Evolutionary conservation across 1,284 basidiomycete genomes (phyloP).

Genomic region (Leccinum angustisporum): DNA sequence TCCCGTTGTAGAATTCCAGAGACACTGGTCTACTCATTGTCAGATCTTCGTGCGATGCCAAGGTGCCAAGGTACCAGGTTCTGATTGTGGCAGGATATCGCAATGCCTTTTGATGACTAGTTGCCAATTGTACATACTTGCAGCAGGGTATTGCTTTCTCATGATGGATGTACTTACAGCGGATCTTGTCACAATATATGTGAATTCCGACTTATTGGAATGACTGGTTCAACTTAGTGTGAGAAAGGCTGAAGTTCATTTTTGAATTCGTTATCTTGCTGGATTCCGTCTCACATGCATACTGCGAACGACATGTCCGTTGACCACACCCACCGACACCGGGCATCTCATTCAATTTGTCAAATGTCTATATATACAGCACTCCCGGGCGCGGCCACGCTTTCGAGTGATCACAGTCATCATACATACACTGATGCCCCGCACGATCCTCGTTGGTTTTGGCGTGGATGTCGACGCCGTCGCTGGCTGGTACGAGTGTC

Average conservation of each 20-base stretch:
- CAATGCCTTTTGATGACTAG: too few relatives aligned
- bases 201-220: not conserved
- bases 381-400: not conserved
- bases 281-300: not conserved
- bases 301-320: not conserved
- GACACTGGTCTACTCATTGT: too few relatives aligned
- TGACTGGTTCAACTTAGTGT: not conserved
- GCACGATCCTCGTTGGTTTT: slow-evolving; percentile 50
- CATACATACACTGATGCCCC: slow-evolving; percentile 35
- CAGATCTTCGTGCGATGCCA: too few relatives aligned
- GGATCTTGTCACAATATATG: not conserved
- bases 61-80: too few relatives aligned
- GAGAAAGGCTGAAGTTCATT: not conserved
- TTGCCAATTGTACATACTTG: too few relatives aligned
- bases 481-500: slow-evolving; percentile 51
- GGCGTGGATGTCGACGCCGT: slow-evolving; percentile 68
- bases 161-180: not conserved
- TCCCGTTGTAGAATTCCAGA: too few relatives aligned
- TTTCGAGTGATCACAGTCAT: not conserved
- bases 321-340: not conserved
- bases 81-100: too few relatives aligned
- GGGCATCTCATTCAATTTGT: not conserved
- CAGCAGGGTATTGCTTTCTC: too few relatives aligned
- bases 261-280: not conserved
- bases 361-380: slow-evolving; percentile 6